These are phyloP conservation scores for Helenozyma rhizophorensis DNA, from an alignment of 805 yeast genomes.

Conservation along the genomic window DNA sequence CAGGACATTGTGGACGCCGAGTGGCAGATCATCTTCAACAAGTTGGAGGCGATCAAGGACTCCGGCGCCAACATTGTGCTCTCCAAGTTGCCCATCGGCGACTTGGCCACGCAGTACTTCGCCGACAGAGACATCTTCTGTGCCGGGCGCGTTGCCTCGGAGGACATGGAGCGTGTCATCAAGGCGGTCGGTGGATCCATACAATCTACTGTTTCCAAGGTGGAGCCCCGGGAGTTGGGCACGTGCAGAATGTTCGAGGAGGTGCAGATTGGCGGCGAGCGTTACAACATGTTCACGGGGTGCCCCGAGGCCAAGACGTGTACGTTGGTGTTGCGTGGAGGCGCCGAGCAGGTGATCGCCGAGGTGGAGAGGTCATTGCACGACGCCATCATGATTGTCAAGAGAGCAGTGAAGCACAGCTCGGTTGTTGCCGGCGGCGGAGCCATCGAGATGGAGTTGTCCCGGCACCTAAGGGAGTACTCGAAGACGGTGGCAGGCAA, in stretches of 20 bases:
- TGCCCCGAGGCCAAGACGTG: constrained; percentile 92
- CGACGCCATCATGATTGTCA: constrained; percentile 98
- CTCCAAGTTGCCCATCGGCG: constrained; percentile 95
- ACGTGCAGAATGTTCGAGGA: constrained; percentile 68
- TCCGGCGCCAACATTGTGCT: constrained; percentile 92
- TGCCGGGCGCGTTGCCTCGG: constrained; percentile 89
- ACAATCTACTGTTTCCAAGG: constrained; percentile 70
- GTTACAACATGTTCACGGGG: constrained; percentile 90
- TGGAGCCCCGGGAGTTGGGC: constrained; percentile 59
- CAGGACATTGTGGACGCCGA: constrained; percentile 99
- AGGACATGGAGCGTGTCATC: constrained; percentile 89
- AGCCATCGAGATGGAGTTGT: constrained; percentile 96
- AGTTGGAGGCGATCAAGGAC: constrained; percentile 73
- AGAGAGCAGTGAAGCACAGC: constrained; percentile 85
- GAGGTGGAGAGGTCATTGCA: constrained; percentile 97
- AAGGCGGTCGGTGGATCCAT: constrained; percentile 91
- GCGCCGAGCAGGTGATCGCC: constrained; percentile 96
- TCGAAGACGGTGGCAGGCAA: constrained; percentile 90
- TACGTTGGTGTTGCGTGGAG: constrained; percentile 91
- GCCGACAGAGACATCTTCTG: constrained; percentile 96
- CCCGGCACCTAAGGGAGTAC: constrained; percentile 80
- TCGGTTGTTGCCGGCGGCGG: constrained; percentile 98
- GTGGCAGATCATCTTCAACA: constrained; percentile 88
- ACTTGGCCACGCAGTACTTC: constrained; percentile 96
- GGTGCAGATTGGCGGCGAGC: constrained; percentile 91